These are phyloP conservation scores for Tulasnella sp. DNA, from an alignment of 768 basidiomycete species.

Conservation along the genomic window DNA sequence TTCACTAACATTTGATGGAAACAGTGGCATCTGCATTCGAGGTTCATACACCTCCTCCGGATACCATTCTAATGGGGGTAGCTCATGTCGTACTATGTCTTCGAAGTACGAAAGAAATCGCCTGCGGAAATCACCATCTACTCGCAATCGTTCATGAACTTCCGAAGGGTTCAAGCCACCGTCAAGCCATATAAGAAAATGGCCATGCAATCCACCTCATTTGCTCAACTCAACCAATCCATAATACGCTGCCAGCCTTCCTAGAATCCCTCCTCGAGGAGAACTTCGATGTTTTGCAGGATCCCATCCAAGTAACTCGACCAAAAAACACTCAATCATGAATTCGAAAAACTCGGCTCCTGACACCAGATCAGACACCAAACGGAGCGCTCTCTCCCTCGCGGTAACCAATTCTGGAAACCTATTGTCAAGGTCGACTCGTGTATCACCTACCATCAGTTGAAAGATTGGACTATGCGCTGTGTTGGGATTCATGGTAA, in stretches of 20 bases:
- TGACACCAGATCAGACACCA: slow-evolving; percentile 28
- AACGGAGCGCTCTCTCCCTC: slow-evolving; percentile 19
- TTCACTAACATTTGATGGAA: too few relatives aligned
- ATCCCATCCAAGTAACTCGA: slow-evolving; percentile 26
- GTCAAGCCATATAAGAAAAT: slow-evolving; percentile 26
- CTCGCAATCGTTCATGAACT: slow-evolving; percentile 22
- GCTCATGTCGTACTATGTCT: slow-evolving; percentile 25
- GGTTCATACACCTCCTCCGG: too few relatives aligned
- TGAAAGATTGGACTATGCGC: slow-evolving; percentile 26
- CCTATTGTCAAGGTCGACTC: neutral
- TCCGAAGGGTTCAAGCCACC: slow-evolving; percentile 28
- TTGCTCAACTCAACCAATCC: slow-evolving; percentile 25
- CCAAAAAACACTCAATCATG: slow-evolving; percentile 22
- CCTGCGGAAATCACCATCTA: slow-evolving; percentile 18
- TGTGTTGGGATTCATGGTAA: slow-evolving; percentile 24
- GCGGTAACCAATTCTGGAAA: slow-evolving; percentile 22
- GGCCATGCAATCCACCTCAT: slow-evolving; percentile 25
- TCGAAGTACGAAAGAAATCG: slow-evolving; percentile 28
- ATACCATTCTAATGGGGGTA: too few relatives aligned
- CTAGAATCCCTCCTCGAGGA: slow-evolving; percentile 24
- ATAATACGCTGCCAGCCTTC: slow-evolving; percentile 25
- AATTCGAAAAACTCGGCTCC: slow-evolving; percentile 29
- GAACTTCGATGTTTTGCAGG: slow-evolving; percentile 14
- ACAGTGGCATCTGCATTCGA: too few relatives aligned
- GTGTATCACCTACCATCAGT: slow-evolving; percentile 23